phyloP scores from a whole-genome alignment of 306 rosid genomes.

The Boehmeria nivea region DNA sequence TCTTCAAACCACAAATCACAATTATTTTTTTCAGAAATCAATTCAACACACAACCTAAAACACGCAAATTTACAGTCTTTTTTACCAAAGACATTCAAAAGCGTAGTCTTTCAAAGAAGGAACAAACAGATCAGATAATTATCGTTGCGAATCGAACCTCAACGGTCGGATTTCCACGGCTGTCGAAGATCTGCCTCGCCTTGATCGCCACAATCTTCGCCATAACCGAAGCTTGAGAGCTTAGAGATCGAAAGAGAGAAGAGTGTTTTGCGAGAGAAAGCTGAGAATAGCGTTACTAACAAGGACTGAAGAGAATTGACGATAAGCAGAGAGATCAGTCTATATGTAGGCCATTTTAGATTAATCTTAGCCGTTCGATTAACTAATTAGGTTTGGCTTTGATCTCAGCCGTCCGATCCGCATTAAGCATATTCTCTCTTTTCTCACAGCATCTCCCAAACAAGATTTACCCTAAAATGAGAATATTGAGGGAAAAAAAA shows the following conservation, averaged over 20 bases:
- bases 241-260: conserved; percentile 9
- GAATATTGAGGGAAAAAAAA: no score
- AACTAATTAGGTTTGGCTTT: conserved; percentile 9
- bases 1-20: no score
- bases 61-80: no score
- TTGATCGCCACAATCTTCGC: conserved; percentile 53
- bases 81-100: no score
- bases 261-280: neutral
- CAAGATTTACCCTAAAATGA: no score
- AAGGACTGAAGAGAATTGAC: neutral
- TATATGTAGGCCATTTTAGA: conserved; percentile 16
- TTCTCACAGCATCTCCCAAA: neutral
- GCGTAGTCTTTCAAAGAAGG: neutral
- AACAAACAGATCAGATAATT: neutral
- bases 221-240: conserved; percentile 26
- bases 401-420: neutral
- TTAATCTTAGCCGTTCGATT: conserved; percentile 31
- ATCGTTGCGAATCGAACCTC: conserved; percentile 58
- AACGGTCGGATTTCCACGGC: conserved; percentile 99
- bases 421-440: neutral
- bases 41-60: neutral
- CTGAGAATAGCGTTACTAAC: neutral
- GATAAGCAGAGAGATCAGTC: neutral
- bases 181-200: conserved; percentile 98
- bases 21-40: no score